These are phyloP conservation scores for Wakefieldia striispora DNA, from an alignment of 768 basidiomycete species.

Conservation along the genomic window DNA sequence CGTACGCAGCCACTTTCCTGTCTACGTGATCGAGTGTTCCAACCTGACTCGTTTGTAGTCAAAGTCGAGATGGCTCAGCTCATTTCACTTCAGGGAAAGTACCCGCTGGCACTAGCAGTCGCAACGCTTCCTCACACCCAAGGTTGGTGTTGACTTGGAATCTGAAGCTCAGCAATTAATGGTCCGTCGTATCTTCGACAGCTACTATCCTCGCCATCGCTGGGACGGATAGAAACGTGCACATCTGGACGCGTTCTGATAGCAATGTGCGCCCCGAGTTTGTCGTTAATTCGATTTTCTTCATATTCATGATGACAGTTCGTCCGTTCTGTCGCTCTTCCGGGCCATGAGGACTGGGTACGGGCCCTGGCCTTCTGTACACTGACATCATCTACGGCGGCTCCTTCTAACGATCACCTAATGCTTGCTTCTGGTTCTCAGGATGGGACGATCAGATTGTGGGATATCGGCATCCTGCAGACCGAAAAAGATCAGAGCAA, in stretches of 20 bases:
- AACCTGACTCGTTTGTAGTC: conserved; percentile 26
- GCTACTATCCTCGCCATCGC: conserved; percentile 75
- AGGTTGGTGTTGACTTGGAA: conserved; percentile 42
- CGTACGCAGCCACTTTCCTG: conserved; percentile 21
- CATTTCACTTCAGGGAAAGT: conserved; percentile 63
- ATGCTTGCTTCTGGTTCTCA: conserved; percentile 92
- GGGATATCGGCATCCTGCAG: conserved; percentile 69
- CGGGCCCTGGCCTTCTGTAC: conserved; percentile 69
- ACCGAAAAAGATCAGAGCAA: conserved; percentile 10
- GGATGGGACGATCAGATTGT: conserved; percentile 89
- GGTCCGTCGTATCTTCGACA: conserved; percentile 23
- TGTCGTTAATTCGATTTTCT: conserved; percentile 1
- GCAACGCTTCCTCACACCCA: conserved; percentile 62
- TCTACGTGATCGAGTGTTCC: conserved; percentile 1
- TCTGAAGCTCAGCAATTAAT: background rate
- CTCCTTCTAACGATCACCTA: conserved; percentile 39
- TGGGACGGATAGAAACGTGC: conserved; percentile 77
- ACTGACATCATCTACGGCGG: conserved; percentile 23
- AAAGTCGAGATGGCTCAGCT: conserved; percentile 49
- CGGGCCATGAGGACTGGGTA: conserved; percentile 97
- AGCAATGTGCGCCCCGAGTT: conserved; percentile 40
- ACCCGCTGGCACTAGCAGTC: conserved; percentile 70
- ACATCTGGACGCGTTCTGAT: conserved; percentile 72
- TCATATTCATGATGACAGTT: conserved; percentile 41
- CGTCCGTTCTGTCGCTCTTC: conserved; percentile 53